phyloP scores from a whole-genome alignment of 2,329 filamentous ascomycete genomes.

The Coniochaeta sp. region DNA sequence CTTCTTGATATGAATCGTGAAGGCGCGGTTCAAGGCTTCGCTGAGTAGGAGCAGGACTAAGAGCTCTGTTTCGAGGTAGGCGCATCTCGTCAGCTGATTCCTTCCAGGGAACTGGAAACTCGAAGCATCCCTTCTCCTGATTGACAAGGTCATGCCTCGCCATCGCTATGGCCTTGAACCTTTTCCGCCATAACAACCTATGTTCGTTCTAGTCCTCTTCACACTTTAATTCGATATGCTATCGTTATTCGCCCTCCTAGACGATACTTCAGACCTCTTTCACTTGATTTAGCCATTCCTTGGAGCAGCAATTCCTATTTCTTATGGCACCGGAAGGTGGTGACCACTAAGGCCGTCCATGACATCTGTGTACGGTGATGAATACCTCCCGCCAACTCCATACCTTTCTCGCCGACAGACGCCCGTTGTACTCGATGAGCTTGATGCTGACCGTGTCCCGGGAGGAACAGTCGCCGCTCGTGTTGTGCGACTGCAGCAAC shows the following conservation, averaged over 20 bases:
- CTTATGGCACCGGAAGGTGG: neutral
- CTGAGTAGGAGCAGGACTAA: neutral
- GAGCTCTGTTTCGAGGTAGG: neutral
- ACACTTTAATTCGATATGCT: neutral
- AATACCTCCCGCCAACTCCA: neutral
- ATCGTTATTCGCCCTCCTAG: neutral
- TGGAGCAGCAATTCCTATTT: neutral
- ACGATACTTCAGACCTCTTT: neutral
- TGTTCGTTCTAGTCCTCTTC: neutral
- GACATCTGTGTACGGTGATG: neutral
- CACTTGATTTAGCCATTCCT: neutral
- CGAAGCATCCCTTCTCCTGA: neutral
- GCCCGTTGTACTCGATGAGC: neutral
- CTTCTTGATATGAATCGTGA: neutral
- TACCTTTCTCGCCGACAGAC: neutral
- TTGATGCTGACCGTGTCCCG: neutral
- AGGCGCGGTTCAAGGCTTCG: neutral
- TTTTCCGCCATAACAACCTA: neutral
- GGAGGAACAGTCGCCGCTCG: slow-evolving; percentile 1
- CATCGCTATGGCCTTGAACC: neutral
- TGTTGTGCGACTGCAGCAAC: neutral
- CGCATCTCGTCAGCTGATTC: neutral
- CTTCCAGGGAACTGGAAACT: neutral
- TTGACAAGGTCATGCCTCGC: neutral
- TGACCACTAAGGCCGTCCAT: neutral